Evolutionary conservation across 176 grass and related monocot species (phyloP), one percentile per base, ranked within the genome.

Genomic region (Paspalum vaginatum): DNA sequence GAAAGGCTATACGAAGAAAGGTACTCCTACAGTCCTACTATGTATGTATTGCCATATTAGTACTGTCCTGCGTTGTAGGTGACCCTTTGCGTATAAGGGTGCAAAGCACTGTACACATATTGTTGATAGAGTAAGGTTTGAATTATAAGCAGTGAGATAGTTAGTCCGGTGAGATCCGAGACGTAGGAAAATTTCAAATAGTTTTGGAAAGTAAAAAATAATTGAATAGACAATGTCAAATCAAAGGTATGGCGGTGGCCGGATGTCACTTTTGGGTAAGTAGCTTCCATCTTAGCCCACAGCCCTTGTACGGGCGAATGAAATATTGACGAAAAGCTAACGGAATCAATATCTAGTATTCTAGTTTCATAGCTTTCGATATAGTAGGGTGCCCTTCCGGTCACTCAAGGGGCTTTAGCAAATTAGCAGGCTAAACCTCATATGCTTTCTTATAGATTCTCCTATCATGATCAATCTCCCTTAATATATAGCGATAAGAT

Each of bases 231-330:
- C 18, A 48, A 77, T 85, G 82, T 81, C 58, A 81, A 82, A 89
- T 71, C 57, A 17, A 65, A 68, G 55, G 44, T 2, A 39, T 50
- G 71, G 85, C 20, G 69, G 26, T 58, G 43, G 71, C 14, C 40
- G 65, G 76, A 69, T 20, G 65, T 81, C 56, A 89, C 87, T 89
- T 89, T 85, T 85, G 64, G 78, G 65, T 82, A 72, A 49, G 39
- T 85, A 89, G 77, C 70, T 89, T 77, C 82, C 76, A 69, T 76
- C 61, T 70, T 70, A 77, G 65, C 56, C 72, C 77, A 72, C 71
- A 70, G 44, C 64, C 6, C 55, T 59, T 77, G 78, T 89, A 89
- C 83, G 87, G 87, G 72, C 72, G 49, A 51, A 67, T 25, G 83
- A 65, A 64, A 65, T 72, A 77, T 78, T 73, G 43, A 61, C 47